Percentiles rank a stretch among this genome's conserved stretches.
phyloP scores from a whole-genome alignment of 164 flowering plant species.

The Vitis vinifera region ASM3070453v1 NC_081805.1:2535001-2535500 shows the following conservation, averaged over 20 bases:
- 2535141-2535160: neutral
- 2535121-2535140: neutral
- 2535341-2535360: neutral
- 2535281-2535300: neutral
- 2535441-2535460: no score
- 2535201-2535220: neutral
- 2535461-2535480: neutral
- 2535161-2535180: neutral
- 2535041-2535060: no score
- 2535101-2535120: no score
- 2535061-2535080: no score
- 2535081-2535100: no score
- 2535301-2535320: neutral
- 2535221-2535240: neutral
- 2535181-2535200: conserved; percentile 2
- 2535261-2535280: neutral
- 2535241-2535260: neutral
- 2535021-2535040: no score
- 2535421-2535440: neutral
- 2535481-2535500: conserved; percentile 6
- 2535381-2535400: conserved; percentile 23
- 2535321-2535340: conserved; percentile 7
- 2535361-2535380: conserved; percentile 16
- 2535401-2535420: conserved; percentile 13
- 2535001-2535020: no score